Conservation (phyloP, 495 filamentous ascomycete species). For the Cryomyces minteri region DNA sequence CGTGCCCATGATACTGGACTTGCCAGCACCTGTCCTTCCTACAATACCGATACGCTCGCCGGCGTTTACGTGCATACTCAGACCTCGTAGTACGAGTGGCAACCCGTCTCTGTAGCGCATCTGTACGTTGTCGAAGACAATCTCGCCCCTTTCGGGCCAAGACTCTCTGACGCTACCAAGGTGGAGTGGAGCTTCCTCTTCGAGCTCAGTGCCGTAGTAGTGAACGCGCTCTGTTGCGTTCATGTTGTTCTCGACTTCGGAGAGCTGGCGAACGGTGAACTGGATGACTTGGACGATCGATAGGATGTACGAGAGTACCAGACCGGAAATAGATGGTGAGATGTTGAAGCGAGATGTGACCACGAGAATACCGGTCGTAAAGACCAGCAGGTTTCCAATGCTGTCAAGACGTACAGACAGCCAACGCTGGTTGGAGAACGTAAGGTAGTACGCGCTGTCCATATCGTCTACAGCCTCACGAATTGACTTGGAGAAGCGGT, state of each 20-base stretch:
- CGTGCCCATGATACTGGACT: constrained; percentile 85
- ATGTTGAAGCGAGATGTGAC: constrained; percentile 88
- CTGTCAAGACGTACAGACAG: constrained; percentile 66
- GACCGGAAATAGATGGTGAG: constrained; percentile 61
- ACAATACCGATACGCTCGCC: constrained; percentile 91
- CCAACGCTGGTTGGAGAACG: constrained; percentile 90
- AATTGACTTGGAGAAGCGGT: constrained; percentile 52
- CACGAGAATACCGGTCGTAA: constrained; percentile 75
- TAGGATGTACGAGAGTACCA: constrained; percentile 85
- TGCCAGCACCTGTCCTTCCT: constrained; percentile 84
- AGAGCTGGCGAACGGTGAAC: constrained; percentile 84
- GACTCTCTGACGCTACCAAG: constrained; percentile 40
- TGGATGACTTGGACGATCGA: constrained; percentile 92
- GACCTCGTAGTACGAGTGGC: constrained; percentile 64
- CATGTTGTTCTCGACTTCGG: constrained; percentile 96
- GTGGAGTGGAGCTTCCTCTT: constrained; percentile 73
- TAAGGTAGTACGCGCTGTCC: constrained; percentile 86
- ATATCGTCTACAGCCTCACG: constrained; percentile 63
- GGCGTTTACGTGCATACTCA: constrained; percentile 58
- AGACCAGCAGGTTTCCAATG: constrained; percentile 66
- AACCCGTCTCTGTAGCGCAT: constrained; percentile 81
- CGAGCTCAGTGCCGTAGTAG: constrained; percentile 75
- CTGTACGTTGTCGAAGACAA: constrained; percentile 65
- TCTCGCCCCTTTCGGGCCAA: constrained; percentile 78
- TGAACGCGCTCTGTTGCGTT: constrained; percentile 87